These are phyloP conservation scores for Ambrosia hybrid DNA, from an alignment of 140 eudicot species.

Conservation along the genomic window DNA sequence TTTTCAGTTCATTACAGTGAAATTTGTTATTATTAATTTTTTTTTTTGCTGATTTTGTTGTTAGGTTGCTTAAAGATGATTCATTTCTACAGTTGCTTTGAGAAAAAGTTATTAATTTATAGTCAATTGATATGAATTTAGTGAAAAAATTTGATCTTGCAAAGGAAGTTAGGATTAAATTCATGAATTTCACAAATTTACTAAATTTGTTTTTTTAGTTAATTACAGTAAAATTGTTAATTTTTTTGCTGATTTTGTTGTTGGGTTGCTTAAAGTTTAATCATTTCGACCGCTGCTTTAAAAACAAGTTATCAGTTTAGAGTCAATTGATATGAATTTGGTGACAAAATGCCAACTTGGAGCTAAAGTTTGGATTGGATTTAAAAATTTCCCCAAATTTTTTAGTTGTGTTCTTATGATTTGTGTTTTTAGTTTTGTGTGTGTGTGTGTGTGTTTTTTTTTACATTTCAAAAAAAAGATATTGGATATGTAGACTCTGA, in stretches of 20 bases:
- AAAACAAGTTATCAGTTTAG: not conserved
- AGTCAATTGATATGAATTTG: not conserved
- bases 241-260: not conserved
- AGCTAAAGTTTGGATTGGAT: too few relatives aligned
- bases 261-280: constrained; percentile 4
- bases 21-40: too few relatives aligned
- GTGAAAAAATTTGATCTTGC: not conserved
- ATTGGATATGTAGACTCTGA: not conserved
- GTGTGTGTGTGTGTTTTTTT: too few relatives aligned
- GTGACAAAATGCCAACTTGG: not conserved
- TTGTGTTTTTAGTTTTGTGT: too few relatives aligned
- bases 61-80: not conserved
- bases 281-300: constrained; percentile 1
- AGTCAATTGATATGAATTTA: not conserved
- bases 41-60: not conserved
- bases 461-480: not conserved
- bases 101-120: not conserved
- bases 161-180: too few relatives aligned
- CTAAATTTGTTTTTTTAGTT: too few relatives aligned
- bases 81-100: not conserved
- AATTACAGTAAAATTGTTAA: too few relatives aligned
- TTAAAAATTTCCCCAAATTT: not conserved
- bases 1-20: too few relatives aligned
- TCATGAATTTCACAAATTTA: too few relatives aligned
- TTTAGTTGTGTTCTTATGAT: not conserved